phyloP scores from a whole-genome alignment of 352 stramenopile genomes.

The Globisporangium megalacanthum region DNA sequence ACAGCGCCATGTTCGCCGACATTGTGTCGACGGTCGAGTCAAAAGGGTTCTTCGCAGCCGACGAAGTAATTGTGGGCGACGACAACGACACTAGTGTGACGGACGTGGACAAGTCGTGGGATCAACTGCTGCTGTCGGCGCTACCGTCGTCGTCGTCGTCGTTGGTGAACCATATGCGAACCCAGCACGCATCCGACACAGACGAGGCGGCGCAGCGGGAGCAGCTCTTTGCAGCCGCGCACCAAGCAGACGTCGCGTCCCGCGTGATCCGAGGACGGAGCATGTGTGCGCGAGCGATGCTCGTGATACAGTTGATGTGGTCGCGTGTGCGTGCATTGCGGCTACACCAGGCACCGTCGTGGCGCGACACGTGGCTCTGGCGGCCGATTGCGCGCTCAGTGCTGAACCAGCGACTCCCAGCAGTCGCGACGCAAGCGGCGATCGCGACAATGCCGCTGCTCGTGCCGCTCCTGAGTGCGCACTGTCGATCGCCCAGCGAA shows the following conservation, averaged over 20 bases:
- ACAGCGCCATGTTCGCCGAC: slow-evolving; percentile 29
- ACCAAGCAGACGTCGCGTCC: slow-evolving; percentile 5
- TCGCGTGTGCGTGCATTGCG: slow-evolving; percentile 28
- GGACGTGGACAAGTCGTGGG: slow-evolving; percentile 4
- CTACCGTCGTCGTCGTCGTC: no score
- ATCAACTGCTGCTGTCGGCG: slow-evolving; percentile 16
- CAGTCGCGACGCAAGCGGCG: slow-evolving; percentile 23
- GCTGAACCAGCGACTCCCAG: slow-evolving; percentile 21
- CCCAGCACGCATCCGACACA: slow-evolving; percentile 6
- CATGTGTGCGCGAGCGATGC: slow-evolving; percentile 22
- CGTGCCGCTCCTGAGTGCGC: slow-evolving; percentile 30
- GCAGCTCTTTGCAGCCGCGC: slow-evolving; percentile 5
- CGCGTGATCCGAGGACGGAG: slow-evolving; percentile 21
- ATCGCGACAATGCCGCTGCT: slow-evolving; percentile 36
- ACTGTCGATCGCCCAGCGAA: slow-evolving; percentile 29
- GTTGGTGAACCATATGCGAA: no score
- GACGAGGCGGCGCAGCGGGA: neutral
- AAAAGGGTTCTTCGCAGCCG: slow-evolving; percentile 18
- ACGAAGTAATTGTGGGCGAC: slow-evolving; percentile 3
- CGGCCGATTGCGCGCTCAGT: slow-evolving; percentile 27
- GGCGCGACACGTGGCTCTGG: slow-evolving; percentile 38
- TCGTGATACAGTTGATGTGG: slow-evolving; percentile 45
- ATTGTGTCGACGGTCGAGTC: slow-evolving; percentile 34
- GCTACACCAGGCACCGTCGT: slow-evolving; percentile 26
- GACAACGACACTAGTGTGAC: neutral